Evolutionary conservation across 768 basidiomycete species (phyloP), one percentile per base, ranked within the genome.

Genomic region (Lyophyllum semitale): DNA sequence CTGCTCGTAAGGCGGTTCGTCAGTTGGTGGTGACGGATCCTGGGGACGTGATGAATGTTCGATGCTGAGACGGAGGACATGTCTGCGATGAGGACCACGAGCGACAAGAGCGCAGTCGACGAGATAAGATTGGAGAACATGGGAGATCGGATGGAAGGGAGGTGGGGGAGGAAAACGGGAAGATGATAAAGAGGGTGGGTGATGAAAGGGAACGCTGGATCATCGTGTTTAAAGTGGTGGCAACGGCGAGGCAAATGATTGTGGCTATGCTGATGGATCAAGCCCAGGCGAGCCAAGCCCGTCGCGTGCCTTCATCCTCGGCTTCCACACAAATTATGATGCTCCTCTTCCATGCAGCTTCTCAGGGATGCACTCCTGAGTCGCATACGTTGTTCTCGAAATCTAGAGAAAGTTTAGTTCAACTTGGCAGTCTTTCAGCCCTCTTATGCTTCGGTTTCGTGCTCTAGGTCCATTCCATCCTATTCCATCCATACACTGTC

Each of bases 71-170:
- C 49, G 1, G 44, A 50, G 46, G 55, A 37, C 7, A 58, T 47
- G 29, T 66, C 63, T 2, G 62, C 58, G 30, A 59, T 30, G 51
- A 68, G 59, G 47, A 63, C 50, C 33, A 48, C 58, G 52, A 66
- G 56, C 40, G 61, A 46, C 37, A 68, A 48, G 52, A 68, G 41
- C 45, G 62, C 54, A 33, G 60, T 60, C 50, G 64, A 63, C 22
- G 58, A 54, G 56, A 63, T 59, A 50, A 65, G 55, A 48, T 58
- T 63, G 55, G 58, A 59, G 56, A 66, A 57, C 66, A 66, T 64
- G 41, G 52, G 57, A 47, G 37, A 33, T 25, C n/a, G 29, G 44
- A 30, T 52, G 57, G 30, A 51, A 53, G 51, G 35, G 59, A 38
- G 25, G 26, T 8, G 38, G 23, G 40, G 35, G 40, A 41, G 32